A percentile compares a stretch with the other conserved stretches of the same genome.
phyloP scores from a whole-genome alignment of 148 eudicot species.

The Chenopodium berlandieri region DNA sequence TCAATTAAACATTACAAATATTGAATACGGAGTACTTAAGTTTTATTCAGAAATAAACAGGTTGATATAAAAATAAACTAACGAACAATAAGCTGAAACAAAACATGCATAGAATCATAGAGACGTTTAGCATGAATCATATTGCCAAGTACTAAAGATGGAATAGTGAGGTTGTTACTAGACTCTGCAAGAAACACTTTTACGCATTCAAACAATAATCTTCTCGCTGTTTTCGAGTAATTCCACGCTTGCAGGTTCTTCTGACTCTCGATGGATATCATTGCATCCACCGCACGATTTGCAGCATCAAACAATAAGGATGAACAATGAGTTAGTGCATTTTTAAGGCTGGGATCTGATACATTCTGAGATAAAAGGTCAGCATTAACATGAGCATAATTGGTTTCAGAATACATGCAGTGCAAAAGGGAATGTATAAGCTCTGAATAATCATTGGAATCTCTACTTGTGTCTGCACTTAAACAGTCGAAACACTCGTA shows the following conservation, averaged over 20 bases:
- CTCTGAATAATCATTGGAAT: background rate
- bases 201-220: background rate
- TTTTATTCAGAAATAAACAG: background rate
- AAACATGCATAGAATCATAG: slow-evolving; percentile 2
- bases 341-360: background rate
- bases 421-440: slow-evolving; percentile 1
- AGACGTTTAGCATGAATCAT: slow-evolving; percentile 12
- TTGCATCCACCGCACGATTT: slow-evolving; percentile 1
- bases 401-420: slow-evolving; percentile 15
- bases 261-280: slow-evolving; percentile 1
- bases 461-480: background rate
- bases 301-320: background rate
- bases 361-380: slow-evolving; percentile 12
- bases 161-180: background rate
- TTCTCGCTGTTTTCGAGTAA: background rate
- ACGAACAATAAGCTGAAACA: slow-evolving; percentile 6
- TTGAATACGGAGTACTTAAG: too few species aligned
- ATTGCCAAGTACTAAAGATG: background rate
- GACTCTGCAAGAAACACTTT: background rate
- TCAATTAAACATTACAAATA: too few species aligned
- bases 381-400: slow-evolving; percentile 16
- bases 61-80: background rate
- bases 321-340: background rate
- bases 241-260: slow-evolving; percentile 14
- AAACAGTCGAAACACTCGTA: slow-evolving; percentile 6